Evolutionary conservation across 108 stramenopile species (phyloP), one percentile per base, ranked within the genome.

Genomic region (Aurantiochytrium sp.): DNA sequence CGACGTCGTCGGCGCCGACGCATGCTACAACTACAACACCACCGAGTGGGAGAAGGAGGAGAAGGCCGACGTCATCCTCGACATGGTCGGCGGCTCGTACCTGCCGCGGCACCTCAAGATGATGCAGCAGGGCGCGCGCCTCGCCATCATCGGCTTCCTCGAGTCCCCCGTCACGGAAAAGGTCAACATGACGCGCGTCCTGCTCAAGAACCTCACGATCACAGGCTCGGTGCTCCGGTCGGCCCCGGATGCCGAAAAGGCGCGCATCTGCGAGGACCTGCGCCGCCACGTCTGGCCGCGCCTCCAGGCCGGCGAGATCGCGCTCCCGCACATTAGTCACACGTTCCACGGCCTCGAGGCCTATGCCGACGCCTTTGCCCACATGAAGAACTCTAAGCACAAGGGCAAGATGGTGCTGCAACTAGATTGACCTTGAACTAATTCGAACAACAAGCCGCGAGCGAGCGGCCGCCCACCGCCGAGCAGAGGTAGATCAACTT

Each of bases 71-170:
- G 73, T 81, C 19, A 81, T 81, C 30, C 24, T 81, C 10, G 73
- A 81, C 73, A 81, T 81, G 73, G 73, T 81, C 19, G 73, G 73
- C 39, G 73, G 73, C 17, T 48, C 73, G 1, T 81, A 81, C 24
- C 30, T 81, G 36, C 73, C 39, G 73, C 21, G 45, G 3, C 39
- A 81, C 30, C 39, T 81, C 45, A 81, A 81, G 27, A 48, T 81
- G 73, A 41, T 81, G 73, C 21, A 81, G 8, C 39, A 41, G 30
- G 45, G 45, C 15, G 73, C 42, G 6, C 73, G 73, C 32, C 39
- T 81, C 10, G 73, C 32, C 45, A 81, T 81, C 39, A 39, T 81
- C 17, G 73, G 73, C 39, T 81, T 81, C 24, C 73, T 81, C 19
- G 42, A 24, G 73, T 48, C 42, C 24, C 73, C 73, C 30, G 45